Conservation (phyloP, 176 grass and related monocot genomes). For the Chloris gayana region DNA sequence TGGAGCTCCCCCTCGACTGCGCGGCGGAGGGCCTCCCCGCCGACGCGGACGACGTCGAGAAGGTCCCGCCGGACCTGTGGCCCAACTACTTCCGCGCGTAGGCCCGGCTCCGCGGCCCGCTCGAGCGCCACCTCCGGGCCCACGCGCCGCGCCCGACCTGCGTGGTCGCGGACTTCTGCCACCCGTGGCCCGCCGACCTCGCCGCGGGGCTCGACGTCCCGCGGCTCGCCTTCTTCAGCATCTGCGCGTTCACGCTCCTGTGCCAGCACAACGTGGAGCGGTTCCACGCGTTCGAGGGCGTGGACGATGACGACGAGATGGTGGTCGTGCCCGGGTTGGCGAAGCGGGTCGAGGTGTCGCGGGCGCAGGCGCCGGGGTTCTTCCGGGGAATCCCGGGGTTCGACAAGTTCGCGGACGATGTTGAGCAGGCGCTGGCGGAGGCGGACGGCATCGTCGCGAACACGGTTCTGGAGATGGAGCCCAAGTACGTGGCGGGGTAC, state of each 20-base stretch:
- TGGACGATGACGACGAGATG: slow-evolving; percentile 35
- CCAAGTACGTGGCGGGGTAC: slow-evolving; percentile 46
- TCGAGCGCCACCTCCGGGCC: slow-evolving; percentile 44
- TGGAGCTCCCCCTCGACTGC: slow-evolving; percentile 43
- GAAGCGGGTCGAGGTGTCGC: slow-evolving; percentile 48
- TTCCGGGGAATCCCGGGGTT: neutral
- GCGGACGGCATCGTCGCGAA: slow-evolving; percentile 65
- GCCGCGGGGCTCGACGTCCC: slow-evolving; percentile 49
- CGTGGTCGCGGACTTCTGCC: slow-evolving; percentile 65
- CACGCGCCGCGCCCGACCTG: slow-evolving; percentile 47
- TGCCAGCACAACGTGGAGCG: slow-evolving; percentile 54
- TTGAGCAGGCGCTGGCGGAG: slow-evolving; percentile 10
- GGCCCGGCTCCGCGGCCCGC: slow-evolving; percentile 16
- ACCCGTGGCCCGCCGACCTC: slow-evolving; percentile 52
- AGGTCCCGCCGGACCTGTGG: neutral
- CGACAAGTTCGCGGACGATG: neutral
- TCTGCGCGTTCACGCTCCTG: slow-evolving; percentile 60
- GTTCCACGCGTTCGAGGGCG: slow-evolving; percentile 36
- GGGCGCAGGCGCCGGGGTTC: slow-evolving; percentile 37
- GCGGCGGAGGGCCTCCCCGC: slow-evolving; percentile 31
- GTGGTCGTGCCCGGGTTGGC: slow-evolving; percentile 54
- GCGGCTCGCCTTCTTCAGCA: slow-evolving; percentile 50
- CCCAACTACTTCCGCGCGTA: slow-evolving; percentile 25
- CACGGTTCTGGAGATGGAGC: slow-evolving; percentile 64
- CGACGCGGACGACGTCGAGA: slow-evolving; percentile 45